These are phyloP conservation scores for Candida ovalis DNA, from an alignment of 805 yeast species.

Conservation along the genomic window DNA sequence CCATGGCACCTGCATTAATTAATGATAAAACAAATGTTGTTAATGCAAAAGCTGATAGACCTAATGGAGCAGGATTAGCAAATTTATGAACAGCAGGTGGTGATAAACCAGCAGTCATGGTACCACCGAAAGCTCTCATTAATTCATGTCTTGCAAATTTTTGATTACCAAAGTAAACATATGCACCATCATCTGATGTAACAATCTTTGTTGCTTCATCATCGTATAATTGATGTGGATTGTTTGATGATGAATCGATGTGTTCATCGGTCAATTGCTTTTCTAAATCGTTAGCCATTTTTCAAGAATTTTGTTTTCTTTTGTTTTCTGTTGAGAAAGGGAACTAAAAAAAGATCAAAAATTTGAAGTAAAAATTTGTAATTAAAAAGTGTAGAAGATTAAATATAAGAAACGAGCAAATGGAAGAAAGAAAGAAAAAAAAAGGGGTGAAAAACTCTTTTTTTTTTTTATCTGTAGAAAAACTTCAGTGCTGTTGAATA, in stretches of 20 bases:
- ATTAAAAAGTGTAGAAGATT: neutral
- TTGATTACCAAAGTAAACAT: conserved; percentile 67
- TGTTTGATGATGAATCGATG: conserved; percentile 11
- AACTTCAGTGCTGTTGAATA: too few species aligned
- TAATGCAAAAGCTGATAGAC: conserved; percentile 66
- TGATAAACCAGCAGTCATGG: conserved; percentile 64
- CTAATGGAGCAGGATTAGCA: conserved; percentile 77
- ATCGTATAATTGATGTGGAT: conserved; percentile 22
- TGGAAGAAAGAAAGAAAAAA: too few species aligned
- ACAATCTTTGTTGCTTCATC: conserved; percentile 29
- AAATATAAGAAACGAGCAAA: too few species aligned
- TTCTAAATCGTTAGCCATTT: conserved; percentile 15
- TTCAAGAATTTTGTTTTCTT: neutral
- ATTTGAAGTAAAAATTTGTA: neutral
- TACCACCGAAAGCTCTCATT: conserved; percentile 75
- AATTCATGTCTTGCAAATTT: conserved; percentile 61
- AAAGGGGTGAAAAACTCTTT: too few species aligned
- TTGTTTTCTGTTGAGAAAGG: neutral
- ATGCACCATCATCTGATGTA: conserved; percentile 57
- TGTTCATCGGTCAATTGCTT: conserved; percentile 18
- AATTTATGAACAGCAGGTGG: conserved; percentile 55
- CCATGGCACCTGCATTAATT: conserved; percentile 63
- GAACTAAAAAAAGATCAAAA: neutral
- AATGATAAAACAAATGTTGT: conserved; percentile 64
- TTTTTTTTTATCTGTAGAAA: too few species aligned